Conservation (phyloP, 768 basidiomycete species). For the Mycena vulgaris region DNA sequence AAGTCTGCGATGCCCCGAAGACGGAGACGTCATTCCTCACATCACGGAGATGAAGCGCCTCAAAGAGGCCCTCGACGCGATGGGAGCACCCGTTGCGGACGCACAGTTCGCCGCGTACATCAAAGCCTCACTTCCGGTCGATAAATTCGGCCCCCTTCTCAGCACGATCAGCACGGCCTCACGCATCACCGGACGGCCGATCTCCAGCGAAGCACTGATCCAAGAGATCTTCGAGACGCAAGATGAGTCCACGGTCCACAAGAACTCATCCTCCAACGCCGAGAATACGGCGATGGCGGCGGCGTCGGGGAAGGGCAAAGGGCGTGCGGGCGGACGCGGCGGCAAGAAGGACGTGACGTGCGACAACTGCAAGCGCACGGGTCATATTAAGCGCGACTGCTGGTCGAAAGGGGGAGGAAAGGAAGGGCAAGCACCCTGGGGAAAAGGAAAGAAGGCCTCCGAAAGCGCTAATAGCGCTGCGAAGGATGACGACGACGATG, state of each 20-base stretch:
- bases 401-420: conserved; percentile 38
- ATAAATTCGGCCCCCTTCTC: conserved; percentile 14
- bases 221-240: conserved; percentile 29
- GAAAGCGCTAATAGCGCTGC: conserved; percentile 31
- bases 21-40: conserved; percentile 23
- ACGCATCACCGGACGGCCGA: conserved; percentile 1
- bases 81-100: conserved; percentile 24
- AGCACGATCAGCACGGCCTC: conserved; percentile 14
- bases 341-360: too few species aligned
- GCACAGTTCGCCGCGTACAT: conserved; percentile 28
- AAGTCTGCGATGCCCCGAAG: conserved; percentile 36
- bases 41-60: conserved; percentile 28
- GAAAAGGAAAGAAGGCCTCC: conserved; percentile 32
- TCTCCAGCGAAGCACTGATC: conserved; percentile 20
- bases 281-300: conserved; percentile 16
- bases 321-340: conserved; percentile 1
- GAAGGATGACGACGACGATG: conserved; percentile 31
- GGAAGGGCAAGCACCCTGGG: conserved; percentile 46
- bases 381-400: conserved; percentile 40
- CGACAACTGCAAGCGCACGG: conserved; percentile 51
- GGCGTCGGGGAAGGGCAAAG: conserved; percentile 28
- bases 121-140: conserved; percentile 17
- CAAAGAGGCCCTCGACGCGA: conserved; percentile 49
- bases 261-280: not conserved
- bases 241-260: conserved; percentile 18